Base-by-base conservation (phyloP, 768 basidiomycete species). In the Neoboletus brunneissimus region DNA sequence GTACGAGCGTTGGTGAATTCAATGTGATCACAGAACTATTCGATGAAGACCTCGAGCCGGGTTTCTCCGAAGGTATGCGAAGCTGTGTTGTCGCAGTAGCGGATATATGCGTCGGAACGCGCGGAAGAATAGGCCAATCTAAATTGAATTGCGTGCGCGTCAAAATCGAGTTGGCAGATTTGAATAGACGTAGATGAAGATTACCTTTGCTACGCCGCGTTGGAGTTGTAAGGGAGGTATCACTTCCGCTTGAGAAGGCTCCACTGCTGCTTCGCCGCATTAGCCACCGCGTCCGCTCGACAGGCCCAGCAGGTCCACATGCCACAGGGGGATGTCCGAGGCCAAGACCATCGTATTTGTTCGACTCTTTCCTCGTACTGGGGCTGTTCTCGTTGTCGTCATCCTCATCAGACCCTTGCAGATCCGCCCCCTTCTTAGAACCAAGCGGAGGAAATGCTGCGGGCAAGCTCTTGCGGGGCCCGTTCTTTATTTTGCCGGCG, bases 251-350 rank as follows among this genome's bases (percentile, higher is more conserved):
- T 12, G 89, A 91, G 64, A 90, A 89, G 1, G 87, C 86, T 15
- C 89, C 89, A 60, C 89, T 91, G 65, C 89, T 91, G 54, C 85
- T 90, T 58, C 90, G 78, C 13, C 90, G 80, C 80, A 87, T 82
- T 31, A 91, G 67, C 83, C 84, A 87, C 40, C 80, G 76, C 46
- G 81, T 76, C 29, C 81, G 76, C 35, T 77, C 71, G 11, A 79
- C 68, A 6, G 75, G 71, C 11, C 67, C 65, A 42, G 59, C 64
- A 22, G 67, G 69, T 51, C 58, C 69, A 54, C 56, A 63, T 15
- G 72, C 61, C 16, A 61, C 51, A 23, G 63, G 66, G 9, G 87
- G 87, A 16, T 80, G 79, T 0, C 88, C 89, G 13, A 89, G 73
- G 1, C 89, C 89, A 32, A 91, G 70, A 2, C 84, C 85, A 23